These are phyloP conservation scores for Plantago rigida DNA, from an alignment of 305 asterid species.

Conservation along the genomic window DNA sequence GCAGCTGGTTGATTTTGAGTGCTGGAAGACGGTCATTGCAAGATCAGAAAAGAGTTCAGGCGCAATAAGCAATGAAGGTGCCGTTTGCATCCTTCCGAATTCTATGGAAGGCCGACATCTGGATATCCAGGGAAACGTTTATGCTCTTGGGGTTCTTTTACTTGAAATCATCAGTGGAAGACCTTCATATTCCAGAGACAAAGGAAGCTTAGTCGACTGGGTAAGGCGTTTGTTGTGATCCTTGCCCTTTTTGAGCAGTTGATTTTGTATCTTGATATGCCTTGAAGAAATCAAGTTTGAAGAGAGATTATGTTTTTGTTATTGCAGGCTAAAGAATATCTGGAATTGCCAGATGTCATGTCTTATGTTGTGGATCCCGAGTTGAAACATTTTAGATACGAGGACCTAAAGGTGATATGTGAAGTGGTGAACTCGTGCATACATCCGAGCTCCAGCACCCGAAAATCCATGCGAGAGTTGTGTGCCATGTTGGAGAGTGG, in stretches of 20 bases:
- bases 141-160: constrained; percentile 74
- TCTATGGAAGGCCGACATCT: constrained; percentile 58
- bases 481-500: constrained; percentile 59
- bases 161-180: constrained; percentile 89
- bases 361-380: constrained; percentile 66
- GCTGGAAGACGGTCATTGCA: constrained; percentile 74
- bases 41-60: constrained; percentile 82
- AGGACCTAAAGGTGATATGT: constrained; percentile 65
- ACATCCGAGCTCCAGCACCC: constrained; percentile 37
- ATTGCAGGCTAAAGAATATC: constrained; percentile 70
- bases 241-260: not conserved
- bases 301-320: not conserved
- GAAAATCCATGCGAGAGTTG: constrained; percentile 56
- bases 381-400: constrained; percentile 61
- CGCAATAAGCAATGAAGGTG: constrained; percentile 59
- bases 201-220: constrained; percentile 83
- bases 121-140: constrained; percentile 65
- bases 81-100: constrained; percentile 69
- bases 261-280: not conserved
- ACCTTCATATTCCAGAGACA: constrained; percentile 72
- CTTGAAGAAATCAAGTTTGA: not conserved
- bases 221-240: constrained; percentile 31
- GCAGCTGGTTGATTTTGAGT: constrained; percentile 90
- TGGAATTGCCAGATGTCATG: constrained; percentile 47
- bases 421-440: constrained; percentile 59